Base-by-base conservation (phyloP, 768 basidiomycete genomes). In the Tulasnella sp. region DNA sequence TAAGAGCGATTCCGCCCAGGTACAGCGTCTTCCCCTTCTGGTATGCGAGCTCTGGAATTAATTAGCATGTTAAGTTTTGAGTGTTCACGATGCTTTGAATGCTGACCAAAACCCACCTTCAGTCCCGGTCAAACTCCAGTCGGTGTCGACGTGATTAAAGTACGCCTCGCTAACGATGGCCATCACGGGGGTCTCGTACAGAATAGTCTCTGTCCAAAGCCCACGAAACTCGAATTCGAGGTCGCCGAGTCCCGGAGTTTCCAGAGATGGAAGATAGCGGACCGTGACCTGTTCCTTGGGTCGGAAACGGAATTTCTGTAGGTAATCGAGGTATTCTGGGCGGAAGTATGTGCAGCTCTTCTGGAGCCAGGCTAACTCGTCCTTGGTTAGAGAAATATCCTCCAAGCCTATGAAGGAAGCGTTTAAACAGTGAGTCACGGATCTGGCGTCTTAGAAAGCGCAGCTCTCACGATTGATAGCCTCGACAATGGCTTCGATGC, bases 161-260 rank as follows among this genome's bases (percentile, higher is more conserved):
- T 94, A 97, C 25, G 90, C 89, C 82, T 99, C 95, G 80, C 93
- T 94, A 71, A 99, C 85, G 78, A 90, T 90, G 17, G 95, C 90
- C 94, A 99, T 96, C 71, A 99, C 84, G 0, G 95, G 96, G 0
- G 98, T 95, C 84, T 99, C 97, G 90, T 97, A 99, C 36, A 97
- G 84, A 76, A 99, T 97, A 8, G 93, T 87, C 79, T 96, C 93
- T 0, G 84, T 83, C 94, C 94, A 96, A 6, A 86, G 86, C 8
- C 94, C 96, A 37, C 80, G 80, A 6, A 89, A 88, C 78, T 90
- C 89, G 73, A 99, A 91, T 79, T 93, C 89, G 42, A 96, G 83
- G 42, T 84, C 82, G 4, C 95, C 96, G 76, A 82, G 80, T 73
- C 79, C 82, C 4, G 45, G 49, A 9, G 15, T 37, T 7, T 74